Conservation (phyloP, 2,329 filamentous ascomycete species). For the Stachybotrys elegans region DNA sequence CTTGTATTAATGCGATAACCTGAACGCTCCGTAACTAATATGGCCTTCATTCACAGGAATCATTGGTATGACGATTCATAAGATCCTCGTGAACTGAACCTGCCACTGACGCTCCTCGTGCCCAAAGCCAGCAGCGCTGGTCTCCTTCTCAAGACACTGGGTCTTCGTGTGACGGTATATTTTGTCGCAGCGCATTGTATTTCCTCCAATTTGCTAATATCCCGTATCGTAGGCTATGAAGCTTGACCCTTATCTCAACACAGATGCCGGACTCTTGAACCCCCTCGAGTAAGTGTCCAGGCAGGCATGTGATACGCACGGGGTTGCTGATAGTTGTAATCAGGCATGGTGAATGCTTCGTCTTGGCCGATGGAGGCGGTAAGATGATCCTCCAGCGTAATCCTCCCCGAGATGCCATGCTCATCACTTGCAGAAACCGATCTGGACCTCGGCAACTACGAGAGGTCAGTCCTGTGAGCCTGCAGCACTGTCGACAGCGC, state of each 20-base stretch:
- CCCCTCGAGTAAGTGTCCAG: constrained; percentile 21
- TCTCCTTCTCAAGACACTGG: constrained; percentile 33
- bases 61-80: constrained; percentile 13
- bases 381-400: background rate
- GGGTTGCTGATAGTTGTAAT: constrained; percentile 4
- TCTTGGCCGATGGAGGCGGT: constrained; percentile 73
- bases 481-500: too few species aligned
- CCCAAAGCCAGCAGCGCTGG: too few species aligned
- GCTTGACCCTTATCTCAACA: constrained; percentile 43
- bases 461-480: constrained; percentile 22
- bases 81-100: too few species aligned
- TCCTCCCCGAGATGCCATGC: background rate
- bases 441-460: constrained; percentile 51
- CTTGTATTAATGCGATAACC: too few species aligned
- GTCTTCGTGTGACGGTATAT: constrained; percentile 19
- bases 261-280: constrained; percentile 20
- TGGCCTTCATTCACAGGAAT: constrained; percentile 8
- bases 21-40: background rate
- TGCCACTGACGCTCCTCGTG: too few species aligned
- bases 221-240: constrained; percentile 10
- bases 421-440: constrained; percentile 26
- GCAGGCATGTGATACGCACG: too few species aligned
- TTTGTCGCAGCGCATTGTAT: too few species aligned
- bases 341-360: constrained; percentile 82
- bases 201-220: too few species aligned